Base-by-base conservation (phyloP, 2,329 filamentous ascomycete species). In the Aspergillus sp. region DNA sequence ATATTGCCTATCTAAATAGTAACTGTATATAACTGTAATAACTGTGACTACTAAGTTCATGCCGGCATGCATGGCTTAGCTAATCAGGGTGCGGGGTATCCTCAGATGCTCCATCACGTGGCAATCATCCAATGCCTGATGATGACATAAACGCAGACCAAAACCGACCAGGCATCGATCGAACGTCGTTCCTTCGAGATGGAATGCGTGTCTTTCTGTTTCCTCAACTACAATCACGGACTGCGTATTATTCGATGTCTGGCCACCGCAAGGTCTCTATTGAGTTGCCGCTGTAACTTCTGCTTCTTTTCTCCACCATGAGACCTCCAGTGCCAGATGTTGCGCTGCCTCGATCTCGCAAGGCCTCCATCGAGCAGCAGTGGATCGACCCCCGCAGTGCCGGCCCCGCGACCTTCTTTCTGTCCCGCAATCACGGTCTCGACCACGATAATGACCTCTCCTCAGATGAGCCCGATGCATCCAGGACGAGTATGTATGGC, bases 351-450 rank as follows among this genome's bases (percentile, higher is more conserved):
- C 71, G 65, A 61, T 70, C 69, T 67, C 76, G 71, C 66, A 80
- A 78, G 66, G 63, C 67, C 53, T 74, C 72, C 61, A 67, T 70
- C 52, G 72, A 70, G 56, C 70, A 70, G 63, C 72, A 74, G 59
- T 72, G 70, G 67, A 70, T 69, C 58, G 76, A 79, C 59, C 72
- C 73, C 68, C 72, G 72, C 66, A 71, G 68, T 66, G 67, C 72
- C 59, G 76, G 76, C 62, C 84, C 84, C 45, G 83, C 83, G 54
- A 84, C 83, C 55, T 88, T 87, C 79, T 87, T 88, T 72, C 76
- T 89, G 63, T 79, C 82, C 62, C 84, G 81, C 64, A 83, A 82
- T 67, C 76, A 79, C 60, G 80, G 83, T 55, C 72, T 82, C 66
- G 78, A 84, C 36, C 48, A 53, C 61, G 71, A 72, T 32, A 25